Evolutionary conservation across 2,329 filamentous ascomycete genomes (phyloP).

Genomic region (Trichoderma cornu-damae): DNA sequence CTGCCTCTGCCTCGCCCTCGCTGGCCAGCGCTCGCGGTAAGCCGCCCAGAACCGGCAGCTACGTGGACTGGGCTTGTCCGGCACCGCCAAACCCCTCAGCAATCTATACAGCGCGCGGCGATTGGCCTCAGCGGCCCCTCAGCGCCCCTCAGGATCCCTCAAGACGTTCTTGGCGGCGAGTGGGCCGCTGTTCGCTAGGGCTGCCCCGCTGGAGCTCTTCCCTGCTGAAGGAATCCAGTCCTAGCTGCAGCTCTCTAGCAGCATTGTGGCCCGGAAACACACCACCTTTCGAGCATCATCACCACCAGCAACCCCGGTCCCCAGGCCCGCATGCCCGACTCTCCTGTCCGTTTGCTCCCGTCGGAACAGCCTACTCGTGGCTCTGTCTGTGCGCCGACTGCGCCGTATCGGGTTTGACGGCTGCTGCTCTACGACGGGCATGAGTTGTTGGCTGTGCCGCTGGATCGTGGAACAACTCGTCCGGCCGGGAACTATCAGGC

Average conservation of each 20-base stretch:
- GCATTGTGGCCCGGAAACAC: neutral
- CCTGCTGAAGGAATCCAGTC: neutral
- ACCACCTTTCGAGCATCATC: neutral
- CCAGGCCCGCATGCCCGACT: neutral
- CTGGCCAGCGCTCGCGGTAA: neutral
- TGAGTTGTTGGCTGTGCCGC: neutral
- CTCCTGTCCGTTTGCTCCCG: neutral
- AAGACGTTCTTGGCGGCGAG: neutral
- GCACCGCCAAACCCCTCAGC: constrained; percentile 9
- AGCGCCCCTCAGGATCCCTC: neutral
- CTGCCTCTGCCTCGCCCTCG: too few relatives aligned
- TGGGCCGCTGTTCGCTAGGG: neutral
- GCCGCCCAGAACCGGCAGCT: neutral
- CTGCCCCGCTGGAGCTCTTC: neutral
- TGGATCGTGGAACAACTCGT: neutral
- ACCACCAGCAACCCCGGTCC: neutral
- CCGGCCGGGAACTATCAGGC: neutral
- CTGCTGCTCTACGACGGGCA: neutral
- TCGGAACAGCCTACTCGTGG: neutral
- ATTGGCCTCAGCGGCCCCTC: constrained; percentile 6
- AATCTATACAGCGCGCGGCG: constrained; percentile 8
- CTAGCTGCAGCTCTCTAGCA: neutral
- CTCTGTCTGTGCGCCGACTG: too few relatives aligned
- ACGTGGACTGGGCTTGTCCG: neutral
- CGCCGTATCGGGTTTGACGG: neutral